phyloP scores from a whole-genome alignment of 495 filamentous ascomycete genomes.

The Penicillium waksmanii region DNA sequence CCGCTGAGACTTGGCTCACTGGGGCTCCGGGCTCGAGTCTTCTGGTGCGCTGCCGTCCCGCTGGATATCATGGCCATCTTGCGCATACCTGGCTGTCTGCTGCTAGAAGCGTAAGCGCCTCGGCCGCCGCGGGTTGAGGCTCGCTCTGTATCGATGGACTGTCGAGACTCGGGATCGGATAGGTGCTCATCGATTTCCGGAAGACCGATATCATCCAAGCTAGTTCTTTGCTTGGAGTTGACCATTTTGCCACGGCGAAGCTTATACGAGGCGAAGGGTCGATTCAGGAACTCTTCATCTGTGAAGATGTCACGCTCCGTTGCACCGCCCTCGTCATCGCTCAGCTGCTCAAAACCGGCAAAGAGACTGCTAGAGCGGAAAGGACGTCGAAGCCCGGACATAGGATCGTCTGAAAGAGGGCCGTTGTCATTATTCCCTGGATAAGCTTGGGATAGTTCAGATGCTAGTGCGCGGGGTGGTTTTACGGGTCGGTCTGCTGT shows the following conservation, averaged over 20 bases:
- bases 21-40: slow-evolving; percentile 68
- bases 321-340: slow-evolving; percentile 47
- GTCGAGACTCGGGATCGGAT: slow-evolving; percentile 35
- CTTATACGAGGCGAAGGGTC: slow-evolving; percentile 50
- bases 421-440: slow-evolving; percentile 85
- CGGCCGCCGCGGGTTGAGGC: neutral
- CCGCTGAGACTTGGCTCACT: slow-evolving; percentile 68
- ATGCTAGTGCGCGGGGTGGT: slow-evolving; percentile 24
- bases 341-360: slow-evolving; percentile 74
- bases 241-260: slow-evolving; percentile 48
- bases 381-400: slow-evolving; percentile 65
- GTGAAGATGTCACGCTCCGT: slow-evolving; percentile 53
- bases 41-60: slow-evolving; percentile 71
- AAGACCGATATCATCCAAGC: slow-evolving; percentile 41
- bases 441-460: slow-evolving; percentile 65
- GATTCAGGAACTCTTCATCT: slow-evolving; percentile 49
- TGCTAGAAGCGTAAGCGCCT: slow-evolving; percentile 18
- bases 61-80: slow-evolving; percentile 75
- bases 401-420: slow-evolving; percentile 62
- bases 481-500: slow-evolving; percentile 19
- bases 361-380: slow-evolving; percentile 82
- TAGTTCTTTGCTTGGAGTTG: slow-evolving; percentile 37
- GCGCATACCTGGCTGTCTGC: slow-evolving; percentile 59
- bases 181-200: slow-evolving; percentile 48
- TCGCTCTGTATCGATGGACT: slow-evolving; percentile 20